Evolutionary conservation across 345 rosid genomes (phyloP).

Genomic region (Ceriops tagal): DNA sequence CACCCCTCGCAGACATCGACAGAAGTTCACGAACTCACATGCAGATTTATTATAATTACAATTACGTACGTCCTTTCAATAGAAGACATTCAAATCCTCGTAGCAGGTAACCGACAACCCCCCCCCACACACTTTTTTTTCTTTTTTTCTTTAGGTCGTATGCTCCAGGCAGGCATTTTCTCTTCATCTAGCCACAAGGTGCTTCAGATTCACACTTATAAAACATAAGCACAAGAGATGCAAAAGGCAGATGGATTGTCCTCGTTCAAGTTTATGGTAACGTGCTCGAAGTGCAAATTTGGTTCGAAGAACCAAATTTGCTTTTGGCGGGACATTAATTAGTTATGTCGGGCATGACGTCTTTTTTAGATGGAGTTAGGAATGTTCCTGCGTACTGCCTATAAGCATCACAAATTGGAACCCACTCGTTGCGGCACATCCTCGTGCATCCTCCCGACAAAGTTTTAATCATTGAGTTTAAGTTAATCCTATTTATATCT

Average conservation of each 20-base stretch:
- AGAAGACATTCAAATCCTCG: slow-evolving; percentile 19
- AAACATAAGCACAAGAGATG: slow-evolving; percentile 6
- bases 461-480: not conserved
- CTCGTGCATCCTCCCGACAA: slow-evolving; percentile 6
- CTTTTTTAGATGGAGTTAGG: slow-evolving; percentile 11
- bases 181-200: slow-evolving; percentile 22
- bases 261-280: not conserved
- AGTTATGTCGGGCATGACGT: slow-evolving; percentile 7
- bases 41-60: not conserved
- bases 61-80: not conserved
- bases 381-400: slow-evolving; percentile 21
- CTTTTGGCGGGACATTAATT: slow-evolving; percentile 15
- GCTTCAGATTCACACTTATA: not conserved
- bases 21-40: slow-evolving; percentile 1
- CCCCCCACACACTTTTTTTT: too few species aligned
- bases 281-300: not conserved
- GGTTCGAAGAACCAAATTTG: not conserved
- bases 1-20: not conserved
- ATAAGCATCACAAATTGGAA: not conserved
- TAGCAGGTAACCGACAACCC: slow-evolving; percentile 10
- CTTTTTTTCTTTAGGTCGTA: too few species aligned
- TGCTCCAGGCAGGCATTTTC: slow-evolving; percentile 3
- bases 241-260: slow-evolving; percentile 15
- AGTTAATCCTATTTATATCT: not conserved
- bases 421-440: not conserved